Evolutionary conservation across 75 land plant species (phyloP), one percentile per base, ranked within the genome.

Genomic region (Ceratopteris richardii): DNA sequence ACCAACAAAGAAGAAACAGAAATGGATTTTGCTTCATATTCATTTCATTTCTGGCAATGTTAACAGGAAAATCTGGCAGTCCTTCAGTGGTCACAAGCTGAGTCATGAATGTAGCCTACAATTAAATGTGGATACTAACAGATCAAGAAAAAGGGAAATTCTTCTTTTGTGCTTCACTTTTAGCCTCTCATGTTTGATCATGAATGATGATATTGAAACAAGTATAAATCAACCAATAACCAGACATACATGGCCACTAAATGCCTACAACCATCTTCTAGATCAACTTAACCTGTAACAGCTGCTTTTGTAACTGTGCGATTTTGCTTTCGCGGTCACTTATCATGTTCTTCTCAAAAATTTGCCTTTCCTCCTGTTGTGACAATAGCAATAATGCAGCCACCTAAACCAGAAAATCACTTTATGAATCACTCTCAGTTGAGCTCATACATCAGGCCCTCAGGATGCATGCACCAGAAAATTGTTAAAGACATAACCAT

Each of bases 331-430:
- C 91, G 31, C 83, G 85, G 70, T 80, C 92, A 47, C 52, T 69
- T 44, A 80, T 79, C 21, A 83, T 79, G 51, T 81, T 78, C 51
- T 72, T 79, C 65, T 90, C 97, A 53, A 90, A 26, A 31, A 87
- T 44, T 68, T 90, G 82, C 43, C 91, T 83, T 57, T 94, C 98
- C 69, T 94, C 98, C 64, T 94, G 84, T 62, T 90, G 98, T 50
- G 96, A 85, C 31, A 94, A 66, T 31, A 94, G 82, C 52, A 94
- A 63, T 31, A 90, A 54, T 13, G 98, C 79, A 26, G 81, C 60
- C 53, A 94, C 98, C 98, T 94, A 53, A 26, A 12, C n/a, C n/a
- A n/a, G n/a, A n/a, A n/a, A n/a, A n/a, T n/a, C 50, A 11, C 29
- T n/a, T 14, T 10, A 40, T 9, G 14, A 40, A 10, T 9, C 42